These are phyloP conservation scores for Fraxinus dipetala DNA, from an alignment of 305 asterid genomes.

Conservation along the genomic window DNA sequence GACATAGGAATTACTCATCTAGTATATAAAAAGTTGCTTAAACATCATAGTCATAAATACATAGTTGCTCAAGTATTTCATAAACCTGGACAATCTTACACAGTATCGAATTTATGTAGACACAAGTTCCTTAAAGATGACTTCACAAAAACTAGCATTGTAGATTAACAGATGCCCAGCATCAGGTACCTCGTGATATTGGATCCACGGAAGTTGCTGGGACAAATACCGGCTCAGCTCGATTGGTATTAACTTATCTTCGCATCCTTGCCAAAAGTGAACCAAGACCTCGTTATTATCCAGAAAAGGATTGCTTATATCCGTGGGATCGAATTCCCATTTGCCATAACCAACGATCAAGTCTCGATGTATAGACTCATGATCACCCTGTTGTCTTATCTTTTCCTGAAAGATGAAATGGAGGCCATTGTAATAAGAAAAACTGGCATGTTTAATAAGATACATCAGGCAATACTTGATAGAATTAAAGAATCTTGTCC, in stretches of 20 bases:
- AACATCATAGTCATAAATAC: too few species aligned
- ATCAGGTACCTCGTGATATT: slow-evolving; percentile 68
- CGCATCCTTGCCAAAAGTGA: slow-evolving; percentile 78
- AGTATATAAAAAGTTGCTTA: background rate
- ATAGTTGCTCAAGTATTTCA: background rate
- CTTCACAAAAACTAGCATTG: slow-evolving; percentile 47
- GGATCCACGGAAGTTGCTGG: slow-evolving; percentile 64
- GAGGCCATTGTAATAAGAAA: background rate
- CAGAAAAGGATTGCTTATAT: slow-evolving; percentile 55
- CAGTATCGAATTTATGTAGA: slow-evolving; percentile 4
- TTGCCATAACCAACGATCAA: slow-evolving; percentile 43
- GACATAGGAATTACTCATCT: background rate
- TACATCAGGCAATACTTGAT: background rate
- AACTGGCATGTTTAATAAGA: background rate
- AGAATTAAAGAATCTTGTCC: background rate
- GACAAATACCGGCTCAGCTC: slow-evolving; percentile 49
- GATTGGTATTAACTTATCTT: slow-evolving; percentile 49
- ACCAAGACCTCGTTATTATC: slow-evolving; percentile 45
- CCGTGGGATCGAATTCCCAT: slow-evolving; percentile 72
- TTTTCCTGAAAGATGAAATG: slow-evolving; percentile 44
- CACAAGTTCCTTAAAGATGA: slow-evolving; percentile 48
- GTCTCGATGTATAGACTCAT: slow-evolving; percentile 63
- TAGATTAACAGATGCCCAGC: slow-evolving; percentile 59
- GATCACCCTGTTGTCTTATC: slow-evolving; percentile 59
- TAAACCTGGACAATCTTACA: background rate